Evolutionary conservation across 2,329 filamentous ascomycete species (phyloP), one percentile per base, ranked within the genome.

Genomic region (Ophiostoma sp.): DNA sequence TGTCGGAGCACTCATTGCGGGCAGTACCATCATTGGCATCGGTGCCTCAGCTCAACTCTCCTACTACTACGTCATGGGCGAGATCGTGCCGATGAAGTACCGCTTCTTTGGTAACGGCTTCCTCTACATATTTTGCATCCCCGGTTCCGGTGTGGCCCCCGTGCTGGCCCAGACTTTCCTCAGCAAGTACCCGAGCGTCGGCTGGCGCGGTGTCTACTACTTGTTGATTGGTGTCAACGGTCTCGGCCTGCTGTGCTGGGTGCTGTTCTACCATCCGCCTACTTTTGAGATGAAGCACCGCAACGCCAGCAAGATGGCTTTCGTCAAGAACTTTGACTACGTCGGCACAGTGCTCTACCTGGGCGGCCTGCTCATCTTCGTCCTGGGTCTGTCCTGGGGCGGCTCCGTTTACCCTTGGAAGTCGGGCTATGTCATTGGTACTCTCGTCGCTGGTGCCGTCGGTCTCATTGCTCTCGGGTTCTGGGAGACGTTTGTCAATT

Each of bases 1-100:
- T 45, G 78, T 84, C 72, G 78, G 79, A 55, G 79, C 79, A 12
- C 74, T 84, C 39, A 82, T 84, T 72, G 78, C 77, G 39, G 82
- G 80, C 57, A 81, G 78, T 72, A 79, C 79, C n/a, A 78, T 83
- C 63, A 78, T 78, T 69, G 83, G 83, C 25, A 77, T 82, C 17
- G 81, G 81, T 4, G 80, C 79, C 3, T 75, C 81, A 7, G 79
- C 79, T 1, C 82, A 84, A 75, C 77, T 83, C n/a, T 81, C 80
- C 11, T 83, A 81, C 79, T 79, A 78, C 70, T 81, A 80, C 59
- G 79, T 82, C 36, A 77, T 82, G 74, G 79, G 78, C 12, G 82
- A 84, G 76, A 78, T 83, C n/a, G 81, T 83, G 7, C 81, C 81
- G 11, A 83, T 82, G 77, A 81, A 81, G 76, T 75, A 79, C 39